Conservation (phyloP, 805 yeast genomes). For the Saturnispora bothae region DNA sequence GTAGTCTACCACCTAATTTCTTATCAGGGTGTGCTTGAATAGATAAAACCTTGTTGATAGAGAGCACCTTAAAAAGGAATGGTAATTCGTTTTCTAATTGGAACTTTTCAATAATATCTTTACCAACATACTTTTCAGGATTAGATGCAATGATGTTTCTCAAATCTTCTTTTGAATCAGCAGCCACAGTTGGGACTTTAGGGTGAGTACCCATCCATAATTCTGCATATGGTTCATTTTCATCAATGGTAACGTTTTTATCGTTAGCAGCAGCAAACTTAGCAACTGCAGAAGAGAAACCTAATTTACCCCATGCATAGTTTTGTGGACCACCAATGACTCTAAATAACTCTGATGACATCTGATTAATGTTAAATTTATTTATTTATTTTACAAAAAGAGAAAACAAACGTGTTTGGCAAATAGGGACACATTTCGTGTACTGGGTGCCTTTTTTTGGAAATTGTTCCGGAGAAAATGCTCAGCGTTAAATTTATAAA, state of each 20-base stretch:
- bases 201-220: conserved; percentile 99
- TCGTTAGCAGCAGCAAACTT: conserved; percentile 68
- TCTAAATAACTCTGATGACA: conserved; percentile 23
- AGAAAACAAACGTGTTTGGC: conserved; percentile 3
- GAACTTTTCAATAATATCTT: conserved; percentile 49
- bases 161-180: conserved; percentile 39
- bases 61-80: conserved; percentile 85
- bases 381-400: not conserved
- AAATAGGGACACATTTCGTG: no score
- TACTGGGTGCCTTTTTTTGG: no score
- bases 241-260: conserved; percentile 50
- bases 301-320: conserved; percentile 53
- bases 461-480: no score
- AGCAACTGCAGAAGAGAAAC: conserved; percentile 81
- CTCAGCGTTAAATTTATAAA: no score
- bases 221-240: conserved; percentile 85
- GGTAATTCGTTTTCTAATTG: conserved; percentile 66
- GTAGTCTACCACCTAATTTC: conserved; percentile 63
- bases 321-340: conserved; percentile 30
- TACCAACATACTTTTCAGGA: conserved; percentile 53
- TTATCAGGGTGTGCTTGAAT: conserved; percentile 99
- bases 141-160: conserved; percentile 53
- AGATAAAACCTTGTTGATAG: conserved; percentile 84
- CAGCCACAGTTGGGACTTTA: conserved; percentile 66
- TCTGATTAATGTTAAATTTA: conserved; percentile 1